These are phyloP conservation scores for Pseudisothecium myosuroides DNA, from an alignment of 225 moss, liverwort and hornwort genomes.

Conservation along the genomic window DNA sequence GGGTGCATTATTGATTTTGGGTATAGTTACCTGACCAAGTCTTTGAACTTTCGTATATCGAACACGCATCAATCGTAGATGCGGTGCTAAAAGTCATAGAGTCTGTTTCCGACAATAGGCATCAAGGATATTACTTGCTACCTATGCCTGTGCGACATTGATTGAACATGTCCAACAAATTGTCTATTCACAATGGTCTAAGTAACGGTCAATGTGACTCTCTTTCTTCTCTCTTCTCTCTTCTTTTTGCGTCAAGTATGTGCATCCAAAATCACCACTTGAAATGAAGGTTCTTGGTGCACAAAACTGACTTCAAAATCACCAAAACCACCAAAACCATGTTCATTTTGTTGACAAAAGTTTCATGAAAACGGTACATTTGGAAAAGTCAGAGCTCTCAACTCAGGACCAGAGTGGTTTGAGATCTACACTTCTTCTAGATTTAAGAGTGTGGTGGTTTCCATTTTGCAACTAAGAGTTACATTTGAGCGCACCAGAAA, in stretches of 20 bases:
- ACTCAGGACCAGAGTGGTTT: neutral
- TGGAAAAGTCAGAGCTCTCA: neutral
- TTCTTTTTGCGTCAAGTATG: neutral
- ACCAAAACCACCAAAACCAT: neutral
- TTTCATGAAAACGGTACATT: neutral
- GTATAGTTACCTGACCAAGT: neutral
- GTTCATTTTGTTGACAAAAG: neutral
- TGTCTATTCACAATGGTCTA: neutral
- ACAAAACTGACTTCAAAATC: neutral
- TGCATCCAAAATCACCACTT: neutral
- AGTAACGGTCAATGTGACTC: too few species aligned
- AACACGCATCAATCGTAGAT: too few species aligned
- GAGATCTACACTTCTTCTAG: neutral
- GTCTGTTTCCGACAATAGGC: accelerated
- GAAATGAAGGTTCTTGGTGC: neutral
- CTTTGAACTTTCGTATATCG: neutral
- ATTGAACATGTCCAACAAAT: neutral
- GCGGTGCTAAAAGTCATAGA: neutral
- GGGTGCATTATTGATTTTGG: neutral
- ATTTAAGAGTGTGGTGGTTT: neutral
- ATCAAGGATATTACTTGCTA: neutral
- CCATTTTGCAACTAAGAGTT: neutral
- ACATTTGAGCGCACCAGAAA: too few species aligned
- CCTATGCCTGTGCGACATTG: too few species aligned
- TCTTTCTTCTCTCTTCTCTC: too few species aligned